Evolutionary conservation across 1,284 basidiomycete species (phyloP), one percentile per base, ranked within the genome.

Genomic region (Naganishia albida): DNA sequence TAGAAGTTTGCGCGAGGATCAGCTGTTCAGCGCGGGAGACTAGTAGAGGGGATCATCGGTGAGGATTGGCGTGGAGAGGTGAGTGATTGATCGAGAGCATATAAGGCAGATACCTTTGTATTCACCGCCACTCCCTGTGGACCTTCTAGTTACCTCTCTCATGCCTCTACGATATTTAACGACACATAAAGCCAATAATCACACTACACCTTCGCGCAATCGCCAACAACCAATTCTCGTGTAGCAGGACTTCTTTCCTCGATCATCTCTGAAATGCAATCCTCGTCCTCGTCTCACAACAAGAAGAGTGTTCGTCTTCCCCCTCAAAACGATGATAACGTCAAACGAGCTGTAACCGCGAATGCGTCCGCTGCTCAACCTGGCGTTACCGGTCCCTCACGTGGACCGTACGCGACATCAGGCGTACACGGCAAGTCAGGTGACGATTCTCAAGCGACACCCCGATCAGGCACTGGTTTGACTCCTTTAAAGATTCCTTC

Each of bases 51-150:
- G 49, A 51, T 51, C 49, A 26, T 16, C 49, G 49, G 49, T 51
- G 49, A 48, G 16, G 15, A 28, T 28, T 12, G 3, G 25, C 25
- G 49, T 25, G 49, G 8, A 23, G 25, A 25, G n/a, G 49, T 51
- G 49, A 51, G 49, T 51, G 15, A 51, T 51, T 15, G 49, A 51
- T 51, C 49, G 28, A 8, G 15, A 49, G 49, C 49, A 10, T 49
- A 18, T 28, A 51, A 18, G 13, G 13, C 26, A 28, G 28, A 15
- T 51, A 34, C 49, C 49, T 34, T 49, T 34, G 30, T 51, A 30
- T 26, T 10, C 6, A 15, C 18, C 26, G 49, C 49, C 49, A 51
- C 16, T 51, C 49, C 26, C 23, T 28, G 28, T 7, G 3, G 16
- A 4, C 12, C 25, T 18, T 28, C 18, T 6, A 51, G 25, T 18